A percentile compares a stretch with the other conserved stretches of the same genome.
These are phyloP conservation scores for Chamaenerion angustifolium DNA, from an alignment of 345 rosid genomes.

Conservation along the genomic window DNA sequence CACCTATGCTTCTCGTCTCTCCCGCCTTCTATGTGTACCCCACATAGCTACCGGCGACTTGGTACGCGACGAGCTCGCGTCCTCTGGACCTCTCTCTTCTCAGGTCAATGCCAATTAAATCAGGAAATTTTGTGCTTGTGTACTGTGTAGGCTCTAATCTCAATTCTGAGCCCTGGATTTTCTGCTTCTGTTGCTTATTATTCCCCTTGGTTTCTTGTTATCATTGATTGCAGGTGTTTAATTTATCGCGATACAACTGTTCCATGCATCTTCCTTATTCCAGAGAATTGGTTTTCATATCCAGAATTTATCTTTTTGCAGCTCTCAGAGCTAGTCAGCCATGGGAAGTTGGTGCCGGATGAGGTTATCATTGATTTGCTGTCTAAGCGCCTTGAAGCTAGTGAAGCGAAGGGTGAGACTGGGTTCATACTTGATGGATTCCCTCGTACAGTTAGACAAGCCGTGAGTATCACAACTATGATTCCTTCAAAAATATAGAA, in stretches of 20 bases:
- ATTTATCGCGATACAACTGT: too few species aligned
- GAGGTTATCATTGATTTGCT: slow-evolving; percentile 66
- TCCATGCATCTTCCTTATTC: background rate
- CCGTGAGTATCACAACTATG: slow-evolving; percentile 35
- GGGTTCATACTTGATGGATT: slow-evolving; percentile 98
- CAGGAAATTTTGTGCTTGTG: too few species aligned
- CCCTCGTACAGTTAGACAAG: slow-evolving; percentile 87
- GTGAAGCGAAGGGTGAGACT: slow-evolving; percentile 66
- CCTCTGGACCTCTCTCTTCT: slow-evolving; percentile 62
- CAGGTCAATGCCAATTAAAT: slow-evolving; percentile 28
- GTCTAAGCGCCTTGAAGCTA: slow-evolving; percentile 65
- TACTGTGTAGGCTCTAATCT: too few species aligned
- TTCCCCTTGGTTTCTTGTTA: too few species aligned
- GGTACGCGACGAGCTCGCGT: slow-evolving; percentile 79
- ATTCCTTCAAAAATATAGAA: background rate
- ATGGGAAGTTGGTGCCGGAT: slow-evolving; percentile 83
- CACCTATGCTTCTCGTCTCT: slow-evolving; percentile 86
- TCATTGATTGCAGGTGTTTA: too few species aligned
- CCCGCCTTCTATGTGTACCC: slow-evolving; percentile 67
- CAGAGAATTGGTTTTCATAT: background rate
- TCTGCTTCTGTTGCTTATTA: too few species aligned
- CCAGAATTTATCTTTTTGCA: slow-evolving; percentile 18
- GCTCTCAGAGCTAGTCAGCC: slow-evolving; percentile 72
- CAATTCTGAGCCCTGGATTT: too few species aligned
- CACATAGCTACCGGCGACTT: slow-evolving; percentile 99